A percentile compares a stretch with the other conserved stretches of the same genome.
Evolutionary conservation across 208 protist genomes (phyloP).

Genomic region (Leishmania tropica): DNA sequence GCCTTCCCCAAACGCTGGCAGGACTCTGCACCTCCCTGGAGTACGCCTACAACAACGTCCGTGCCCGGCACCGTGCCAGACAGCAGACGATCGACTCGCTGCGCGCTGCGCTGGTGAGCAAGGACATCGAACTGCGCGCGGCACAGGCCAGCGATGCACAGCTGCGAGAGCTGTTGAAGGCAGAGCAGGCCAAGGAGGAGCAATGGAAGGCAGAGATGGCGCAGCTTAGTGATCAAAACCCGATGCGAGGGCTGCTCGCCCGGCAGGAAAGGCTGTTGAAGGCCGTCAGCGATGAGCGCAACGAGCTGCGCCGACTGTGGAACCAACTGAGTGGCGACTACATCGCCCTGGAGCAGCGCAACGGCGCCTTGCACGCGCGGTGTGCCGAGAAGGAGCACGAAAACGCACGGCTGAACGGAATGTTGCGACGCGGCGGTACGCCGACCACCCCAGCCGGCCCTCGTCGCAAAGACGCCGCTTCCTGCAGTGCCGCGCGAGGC

Average conservation of each 20-base stretch:
- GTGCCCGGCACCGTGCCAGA: conserved; percentile 13
- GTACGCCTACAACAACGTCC: conserved; percentile 31
- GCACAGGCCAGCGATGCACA: conserved; percentile 36
- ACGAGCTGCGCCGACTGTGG: conserved; percentile 58
- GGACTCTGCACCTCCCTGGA: conserved; percentile 33
- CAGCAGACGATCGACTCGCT: conserved; percentile 28
- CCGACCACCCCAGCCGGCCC: background rate
- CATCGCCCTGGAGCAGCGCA: conserved; percentile 68
- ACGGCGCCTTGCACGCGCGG: conserved; percentile 72
- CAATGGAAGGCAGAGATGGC: conserved; percentile 44
- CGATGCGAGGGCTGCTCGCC: conserved; percentile 59
- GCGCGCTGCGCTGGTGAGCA: conserved; percentile 17
- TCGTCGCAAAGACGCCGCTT: background rate
- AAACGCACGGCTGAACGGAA: conserved; percentile 58
- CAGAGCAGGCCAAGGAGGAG: conserved; percentile 34
- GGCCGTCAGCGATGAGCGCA: conserved; percentile 58
- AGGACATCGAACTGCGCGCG: conserved; percentile 28
- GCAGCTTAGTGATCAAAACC: conserved; percentile 41
- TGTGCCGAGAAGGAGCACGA: conserved; percentile 75
- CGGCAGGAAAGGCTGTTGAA: conserved; percentile 55
- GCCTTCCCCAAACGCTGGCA: conserved; percentile 29
- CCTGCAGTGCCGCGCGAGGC: background rate
- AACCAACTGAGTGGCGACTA: conserved; percentile 61
- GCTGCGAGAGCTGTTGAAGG: conserved; percentile 36
- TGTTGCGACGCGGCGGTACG: conserved; percentile 21